These are phyloP conservation scores for Fraxinus anomala DNA, from an alignment of 257 asterid species.

Conservation along the genomic window DNA sequence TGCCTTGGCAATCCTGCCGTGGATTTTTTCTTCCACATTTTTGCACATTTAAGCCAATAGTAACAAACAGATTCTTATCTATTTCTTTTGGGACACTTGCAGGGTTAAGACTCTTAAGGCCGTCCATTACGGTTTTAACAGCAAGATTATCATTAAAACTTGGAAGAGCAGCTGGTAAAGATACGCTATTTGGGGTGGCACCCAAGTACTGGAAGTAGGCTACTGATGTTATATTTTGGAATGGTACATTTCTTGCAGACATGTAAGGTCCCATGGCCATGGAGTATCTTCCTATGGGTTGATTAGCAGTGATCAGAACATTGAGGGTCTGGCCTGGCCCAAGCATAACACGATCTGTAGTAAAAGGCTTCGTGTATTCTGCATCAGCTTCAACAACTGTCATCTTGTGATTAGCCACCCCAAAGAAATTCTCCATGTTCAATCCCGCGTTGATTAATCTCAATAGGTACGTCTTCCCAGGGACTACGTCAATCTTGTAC, in stretches of 20 bases:
- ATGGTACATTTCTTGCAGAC: conserved; percentile 58
- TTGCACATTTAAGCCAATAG: conserved; percentile 58
- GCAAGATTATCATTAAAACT: conserved; percentile 51
- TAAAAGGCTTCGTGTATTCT: conserved; percentile 61
- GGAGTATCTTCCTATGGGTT: conserved; percentile 50
- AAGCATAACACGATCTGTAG: conserved; percentile 53
- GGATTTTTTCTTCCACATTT: conserved; percentile 48
- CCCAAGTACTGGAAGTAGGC: conserved; percentile 69
- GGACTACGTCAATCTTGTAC: conserved; percentile 51
- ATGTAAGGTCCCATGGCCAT: conserved; percentile 69
- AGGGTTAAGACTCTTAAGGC: conserved; percentile 50
- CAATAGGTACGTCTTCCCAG: conserved; percentile 62
- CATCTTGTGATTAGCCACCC: conserved; percentile 55
- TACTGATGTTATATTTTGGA: conserved; percentile 53
- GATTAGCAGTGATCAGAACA: conserved; percentile 62
- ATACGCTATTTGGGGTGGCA: conserved; percentile 37
- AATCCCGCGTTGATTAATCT: conserved; percentile 62
- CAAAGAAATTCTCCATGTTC: conserved; percentile 61
- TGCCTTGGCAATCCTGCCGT: conserved; percentile 47
- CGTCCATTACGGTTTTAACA: conserved; percentile 61
- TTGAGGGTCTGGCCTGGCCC: conserved; percentile 69
- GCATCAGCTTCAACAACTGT: conserved; percentile 69
- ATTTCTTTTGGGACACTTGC: conserved; percentile 45
- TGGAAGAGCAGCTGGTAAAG: conserved; percentile 56
- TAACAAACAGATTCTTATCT: conserved; percentile 54